These are phyloP conservation scores for Primulina tabacum DNA, from an alignment of 257 asterid genomes.

Conservation along the genomic window DNA sequence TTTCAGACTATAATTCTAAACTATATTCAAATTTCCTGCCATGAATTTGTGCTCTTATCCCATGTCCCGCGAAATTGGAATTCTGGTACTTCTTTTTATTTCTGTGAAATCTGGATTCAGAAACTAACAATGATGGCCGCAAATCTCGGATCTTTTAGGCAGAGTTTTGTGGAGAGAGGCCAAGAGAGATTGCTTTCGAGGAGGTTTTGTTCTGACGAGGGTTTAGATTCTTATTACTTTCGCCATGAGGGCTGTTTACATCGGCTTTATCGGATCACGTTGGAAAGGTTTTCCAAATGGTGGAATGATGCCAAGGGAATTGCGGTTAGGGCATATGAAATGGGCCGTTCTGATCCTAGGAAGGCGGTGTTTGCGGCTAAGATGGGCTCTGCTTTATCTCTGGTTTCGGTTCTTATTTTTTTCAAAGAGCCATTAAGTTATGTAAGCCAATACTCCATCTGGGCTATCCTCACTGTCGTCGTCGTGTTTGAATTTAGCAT, in stretches of 20 bases:
- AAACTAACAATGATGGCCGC: constrained; percentile 43
- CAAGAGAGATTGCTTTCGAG: constrained; percentile 50
- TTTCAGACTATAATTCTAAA: no score
- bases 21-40: no score
- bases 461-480: neutral
- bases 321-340: constrained; percentile 4
- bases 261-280: constrained; percentile 29
- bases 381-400: constrained; percentile 43
- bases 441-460: constrained; percentile 38
- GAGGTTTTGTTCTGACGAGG: constrained; percentile 46
- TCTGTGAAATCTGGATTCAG: constrained; percentile 9
- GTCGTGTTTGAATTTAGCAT: constrained; percentile 49
- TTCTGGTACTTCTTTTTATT: neutral
- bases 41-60: neutral
- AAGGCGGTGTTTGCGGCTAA: constrained; percentile 44
- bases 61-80: neutral
- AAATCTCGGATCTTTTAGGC: constrained; percentile 58
- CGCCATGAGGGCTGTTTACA: constrained; percentile 33
- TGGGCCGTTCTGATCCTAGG: constrained; percentile 51
- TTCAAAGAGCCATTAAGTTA: constrained; percentile 41
- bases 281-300: constrained; percentile 26
- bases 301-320: constrained; percentile 24
- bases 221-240: constrained; percentile 29
- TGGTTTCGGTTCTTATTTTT: constrained; percentile 48
- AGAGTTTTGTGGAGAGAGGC: constrained; percentile 58